These are phyloP conservation scores for Boletus sp. DNA, from an alignment of 768 basidiomycete genomes.

Conservation along the genomic window DNA sequence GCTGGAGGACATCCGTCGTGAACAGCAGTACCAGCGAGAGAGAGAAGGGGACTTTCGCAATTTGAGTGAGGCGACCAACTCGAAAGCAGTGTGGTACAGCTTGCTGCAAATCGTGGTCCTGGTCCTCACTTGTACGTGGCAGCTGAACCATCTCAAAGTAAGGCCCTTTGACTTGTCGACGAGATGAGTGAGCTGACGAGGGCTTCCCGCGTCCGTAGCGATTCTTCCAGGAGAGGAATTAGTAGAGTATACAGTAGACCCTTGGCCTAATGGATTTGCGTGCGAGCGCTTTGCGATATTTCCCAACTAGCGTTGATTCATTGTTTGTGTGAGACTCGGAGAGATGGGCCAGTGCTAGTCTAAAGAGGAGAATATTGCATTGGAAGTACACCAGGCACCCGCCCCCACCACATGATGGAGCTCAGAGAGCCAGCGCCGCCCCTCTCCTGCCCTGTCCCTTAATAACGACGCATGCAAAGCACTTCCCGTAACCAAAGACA, in stretches of 20 bases:
- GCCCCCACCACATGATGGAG: background rate
- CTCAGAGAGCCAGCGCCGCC: no score
- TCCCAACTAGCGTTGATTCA: background rate
- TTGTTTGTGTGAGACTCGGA: background rate
- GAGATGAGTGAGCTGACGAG: background rate
- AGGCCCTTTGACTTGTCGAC: constrained; percentile 22
- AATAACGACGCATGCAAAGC: no score
- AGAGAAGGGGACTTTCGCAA: constrained; percentile 87
- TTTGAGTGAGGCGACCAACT: constrained; percentile 86
- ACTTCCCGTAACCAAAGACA: constrained; percentile 1
- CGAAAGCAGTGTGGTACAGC: constrained; percentile 94
- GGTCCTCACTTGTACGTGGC: constrained; percentile 86
- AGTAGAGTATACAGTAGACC: constrained; percentile 11
- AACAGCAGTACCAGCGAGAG: constrained; percentile 98
- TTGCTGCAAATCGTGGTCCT: constrained; percentile 82
- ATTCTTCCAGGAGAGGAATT: constrained; percentile 85
- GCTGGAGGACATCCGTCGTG: constrained; percentile 86
- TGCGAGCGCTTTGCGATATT: background rate
- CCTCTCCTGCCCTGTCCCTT: background rate
- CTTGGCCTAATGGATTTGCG: constrained; percentile 1
- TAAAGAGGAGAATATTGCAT: background rate
- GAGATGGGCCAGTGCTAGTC: background rate
- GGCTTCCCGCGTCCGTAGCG: constrained; percentile 39
- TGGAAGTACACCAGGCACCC: constrained; percentile 5
- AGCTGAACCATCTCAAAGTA: constrained; percentile 87